Evolutionary conservation across 2,329 filamentous ascomycete species (phyloP), one percentile per base, ranked within the genome.

Genomic region (Pseudogymnoascus sp.): DNA sequence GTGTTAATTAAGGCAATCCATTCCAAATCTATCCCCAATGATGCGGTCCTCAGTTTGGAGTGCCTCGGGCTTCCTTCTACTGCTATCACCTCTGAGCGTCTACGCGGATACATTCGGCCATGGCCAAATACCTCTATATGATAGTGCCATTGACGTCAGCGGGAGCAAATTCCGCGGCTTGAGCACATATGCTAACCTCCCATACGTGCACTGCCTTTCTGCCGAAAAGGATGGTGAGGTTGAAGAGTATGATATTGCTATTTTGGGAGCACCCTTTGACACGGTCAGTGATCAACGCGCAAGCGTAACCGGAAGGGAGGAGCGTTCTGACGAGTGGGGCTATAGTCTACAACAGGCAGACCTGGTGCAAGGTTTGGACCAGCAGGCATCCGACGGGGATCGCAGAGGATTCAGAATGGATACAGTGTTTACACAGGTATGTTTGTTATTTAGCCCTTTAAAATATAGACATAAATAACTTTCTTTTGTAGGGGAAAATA

Each of bases 201-300:
- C 62, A 18, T 66, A 65, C 42, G 54, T 66, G 8, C 62, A 64
- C 37, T 65, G 65, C 26, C 37, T 57, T 62, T n/a, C 47, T 34
- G n/a, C 45, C 2, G 23, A 18, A 26, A 6, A 37, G 14, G 21
- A 59, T 5, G 12, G 8, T 3, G 40, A 47, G 18, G 12, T 21
- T 6, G 65, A 37, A 12, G 51, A 26, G 8, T 66, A 65, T 59
- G 65, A 66, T 37, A 66, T 75, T 64, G 80, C 79, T 14, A 74
- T 82, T 61, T 66, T 82, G 6, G 80, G 80, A 4, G 80, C 80
- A 3, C 80, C 80, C 0, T 81, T 81, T 64, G 80, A 82, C 67
- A 82, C 79, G 0, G 78, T 75, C 60, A 64, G 67, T 64, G 21
- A 37, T 6, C 26, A n/a, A 18, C 16, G 18, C 16, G 5, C n/a